Percentiles rank a stretch among this genome's conserved stretches.
Conservation (phyloP, 83 land plant species). For the Picea mariana region DNA sequence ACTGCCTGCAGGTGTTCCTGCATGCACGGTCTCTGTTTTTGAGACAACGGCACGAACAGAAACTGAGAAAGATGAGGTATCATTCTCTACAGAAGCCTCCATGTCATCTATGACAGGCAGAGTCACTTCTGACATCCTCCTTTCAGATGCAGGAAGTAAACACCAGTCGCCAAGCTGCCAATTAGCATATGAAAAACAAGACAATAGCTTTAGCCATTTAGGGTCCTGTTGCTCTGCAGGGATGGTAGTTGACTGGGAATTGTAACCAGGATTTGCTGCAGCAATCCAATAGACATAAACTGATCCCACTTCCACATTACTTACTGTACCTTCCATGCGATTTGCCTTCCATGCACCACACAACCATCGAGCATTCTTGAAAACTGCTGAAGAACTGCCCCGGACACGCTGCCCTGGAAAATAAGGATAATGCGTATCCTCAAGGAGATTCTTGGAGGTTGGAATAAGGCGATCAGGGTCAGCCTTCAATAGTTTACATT, state of each 20-base stretch:
- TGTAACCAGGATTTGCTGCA: conserved; percentile 52
- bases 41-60: no score
- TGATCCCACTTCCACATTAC: conserved; percentile 70
- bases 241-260: conserved; percentile 47
- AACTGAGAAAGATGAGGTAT: not conserved
- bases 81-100: conserved; percentile 12
- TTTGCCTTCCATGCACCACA: conserved; percentile 88
- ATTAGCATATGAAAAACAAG: conserved; percentile 73
- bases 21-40: not conserved
- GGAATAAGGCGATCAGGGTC: conserved; percentile 77
- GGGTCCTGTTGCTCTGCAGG: conserved; percentile 88
- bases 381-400: conserved; percentile 68
- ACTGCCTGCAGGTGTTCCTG: conserved; percentile 13
- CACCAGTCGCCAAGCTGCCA: conserved; percentile 96
- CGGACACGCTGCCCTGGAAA: conserved; percentile 91
- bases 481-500: conserved; percentile 78
- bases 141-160: conserved; percentile 31
- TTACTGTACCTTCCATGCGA: conserved; percentile 83
- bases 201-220: conserved; percentile 57
- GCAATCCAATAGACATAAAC: conserved; percentile 89
- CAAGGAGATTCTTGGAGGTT: conserved; percentile 38
- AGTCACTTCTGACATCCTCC: not conserved
- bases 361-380: conserved; percentile 82
- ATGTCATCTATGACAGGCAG: not conserved
- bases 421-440: conserved; percentile 73